phyloP scores from a whole-genome alignment of 2,329 filamentous ascomycete genomes.

The Harringtonia lauricola region DNA sequence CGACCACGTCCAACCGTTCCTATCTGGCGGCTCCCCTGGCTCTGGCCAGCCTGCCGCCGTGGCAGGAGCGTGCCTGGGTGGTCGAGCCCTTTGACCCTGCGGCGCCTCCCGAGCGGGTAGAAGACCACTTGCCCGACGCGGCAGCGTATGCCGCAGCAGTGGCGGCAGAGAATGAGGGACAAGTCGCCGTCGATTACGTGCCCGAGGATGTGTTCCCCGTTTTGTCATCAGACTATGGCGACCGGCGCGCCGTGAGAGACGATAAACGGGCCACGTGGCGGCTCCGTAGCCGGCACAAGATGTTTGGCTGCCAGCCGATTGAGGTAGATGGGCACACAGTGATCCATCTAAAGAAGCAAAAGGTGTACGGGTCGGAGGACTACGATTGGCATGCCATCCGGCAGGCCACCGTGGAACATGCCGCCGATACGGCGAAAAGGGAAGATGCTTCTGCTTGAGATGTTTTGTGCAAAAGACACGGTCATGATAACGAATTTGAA shows the following conservation, averaged over 20 bases:
- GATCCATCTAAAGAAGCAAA: conserved; percentile 10
- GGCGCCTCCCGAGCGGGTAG: neutral
- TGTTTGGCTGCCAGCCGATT: conserved; percentile 7
- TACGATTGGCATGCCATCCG: neutral
- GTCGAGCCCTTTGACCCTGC: conserved; percentile 13
- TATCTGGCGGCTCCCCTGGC: conserved; percentile 11
- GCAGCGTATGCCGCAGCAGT: too few relatives aligned
- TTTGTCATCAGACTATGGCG: conserved; percentile 9
- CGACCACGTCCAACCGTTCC: conserved; percentile 7
- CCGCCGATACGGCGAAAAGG: too few relatives aligned
- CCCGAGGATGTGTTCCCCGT: conserved; percentile 8
- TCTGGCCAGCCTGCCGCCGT: conserved; percentile 8
- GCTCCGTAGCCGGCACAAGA: conserved; percentile 4
- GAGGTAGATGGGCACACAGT: conserved; percentile 1
- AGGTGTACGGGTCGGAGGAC: conserved; percentile 13
- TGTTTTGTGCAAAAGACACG: too few relatives aligned
- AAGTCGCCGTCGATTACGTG: neutral
- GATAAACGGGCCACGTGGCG: conserved; percentile 6
- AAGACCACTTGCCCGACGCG: conserved; percentile 4
- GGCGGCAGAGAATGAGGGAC: too few relatives aligned
- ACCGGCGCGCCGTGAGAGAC: conserved; percentile 3
- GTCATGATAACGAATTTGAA: too few relatives aligned
- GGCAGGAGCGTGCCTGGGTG: conserved; percentile 11
- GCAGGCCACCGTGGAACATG: too few relatives aligned
- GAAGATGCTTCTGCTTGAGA: too few relatives aligned